A percentile compares a stretch with the other conserved stretches of the same genome.
Conservation (phyloP, 805 yeast species). For the Hanseniaspora singularis region DNA sequence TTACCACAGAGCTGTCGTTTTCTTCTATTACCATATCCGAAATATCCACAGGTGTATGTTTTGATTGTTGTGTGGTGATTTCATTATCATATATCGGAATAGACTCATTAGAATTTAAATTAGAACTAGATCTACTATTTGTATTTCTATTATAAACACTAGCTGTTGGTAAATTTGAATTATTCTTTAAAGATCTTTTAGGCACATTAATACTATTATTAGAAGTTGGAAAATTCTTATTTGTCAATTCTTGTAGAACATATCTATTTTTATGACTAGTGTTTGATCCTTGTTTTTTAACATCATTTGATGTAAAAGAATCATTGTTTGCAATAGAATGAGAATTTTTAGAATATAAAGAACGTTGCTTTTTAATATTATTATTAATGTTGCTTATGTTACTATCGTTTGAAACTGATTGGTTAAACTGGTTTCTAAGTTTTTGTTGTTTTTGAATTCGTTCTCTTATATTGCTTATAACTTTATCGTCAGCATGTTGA, state of each 20-base stretch:
- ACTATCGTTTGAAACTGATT: not conserved
- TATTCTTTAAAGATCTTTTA: not conserved
- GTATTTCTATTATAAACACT: not conserved
- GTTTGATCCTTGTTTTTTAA: conserved; percentile 4
- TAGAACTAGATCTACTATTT: no score
- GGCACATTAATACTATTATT: not conserved
- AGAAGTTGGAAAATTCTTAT: not conserved
- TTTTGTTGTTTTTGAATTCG: conserved; percentile 14
- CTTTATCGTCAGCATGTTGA: conserved; percentile 14
- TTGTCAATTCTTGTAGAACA: not conserved
- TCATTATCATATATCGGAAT: no score
- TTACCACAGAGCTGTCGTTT: not conserved
- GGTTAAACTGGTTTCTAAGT: conserved; percentile 7
- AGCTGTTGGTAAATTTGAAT: not conserved
- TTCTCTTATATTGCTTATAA: conserved; percentile 13
- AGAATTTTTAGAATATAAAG: not conserved
- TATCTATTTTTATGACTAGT: conserved; percentile 1
- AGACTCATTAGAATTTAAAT: no score
- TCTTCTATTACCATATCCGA: no score
- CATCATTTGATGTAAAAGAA: no score
- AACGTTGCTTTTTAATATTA: not conserved
- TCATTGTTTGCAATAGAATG: not conserved
- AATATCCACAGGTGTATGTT: no score
- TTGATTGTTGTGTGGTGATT: no score
- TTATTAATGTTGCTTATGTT: not conserved